Evolutionary conservation across 768 basidiomycete species (phyloP).

Genomic region (Roridomyces roridus): DNA sequence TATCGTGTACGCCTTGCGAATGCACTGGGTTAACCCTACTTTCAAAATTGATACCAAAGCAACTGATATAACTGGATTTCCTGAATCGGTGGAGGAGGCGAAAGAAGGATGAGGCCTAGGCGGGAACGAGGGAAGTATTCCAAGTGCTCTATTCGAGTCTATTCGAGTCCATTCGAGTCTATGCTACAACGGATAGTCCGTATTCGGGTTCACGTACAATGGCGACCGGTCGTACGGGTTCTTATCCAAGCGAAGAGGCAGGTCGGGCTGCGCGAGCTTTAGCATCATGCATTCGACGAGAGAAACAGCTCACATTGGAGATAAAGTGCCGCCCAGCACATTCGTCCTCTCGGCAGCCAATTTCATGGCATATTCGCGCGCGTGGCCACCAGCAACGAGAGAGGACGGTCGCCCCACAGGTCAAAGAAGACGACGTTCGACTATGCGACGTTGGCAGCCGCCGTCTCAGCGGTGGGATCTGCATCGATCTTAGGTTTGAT

Average conservation of each 20-base stretch:
- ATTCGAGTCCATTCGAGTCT: no score
- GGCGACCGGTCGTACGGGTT: neutral
- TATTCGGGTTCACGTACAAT: neutral
- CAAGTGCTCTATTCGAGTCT: no score
- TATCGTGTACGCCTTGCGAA: no score
- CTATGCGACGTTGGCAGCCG: no score
- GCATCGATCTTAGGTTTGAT: no score
- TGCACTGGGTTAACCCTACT: no score
- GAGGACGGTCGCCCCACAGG: conserved; percentile 35
- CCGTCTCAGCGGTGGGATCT: no score
- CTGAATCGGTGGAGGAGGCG: no score
- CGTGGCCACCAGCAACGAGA: conserved; percentile 37
- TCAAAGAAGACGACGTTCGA: conserved; percentile 26
- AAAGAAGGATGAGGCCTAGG: no score
- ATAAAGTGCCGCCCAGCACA: conserved; percentile 38
- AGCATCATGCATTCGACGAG: neutral
- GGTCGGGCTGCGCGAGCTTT: conserved; percentile 34
- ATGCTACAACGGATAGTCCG: neutral
- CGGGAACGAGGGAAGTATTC: no score
- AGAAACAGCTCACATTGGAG: conserved; percentile 35
- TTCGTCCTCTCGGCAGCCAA: conserved; percentile 28
- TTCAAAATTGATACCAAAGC: no score
- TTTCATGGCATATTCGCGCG: conserved; percentile 31
- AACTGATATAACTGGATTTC: no score
- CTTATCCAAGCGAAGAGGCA: conserved; percentile 25